A percentile compares a stretch with the other conserved stretches of the same genome.
phyloP scores from a whole-genome alignment of 108 stramenopile genomes.

The Nitzschia palea region DNA sequence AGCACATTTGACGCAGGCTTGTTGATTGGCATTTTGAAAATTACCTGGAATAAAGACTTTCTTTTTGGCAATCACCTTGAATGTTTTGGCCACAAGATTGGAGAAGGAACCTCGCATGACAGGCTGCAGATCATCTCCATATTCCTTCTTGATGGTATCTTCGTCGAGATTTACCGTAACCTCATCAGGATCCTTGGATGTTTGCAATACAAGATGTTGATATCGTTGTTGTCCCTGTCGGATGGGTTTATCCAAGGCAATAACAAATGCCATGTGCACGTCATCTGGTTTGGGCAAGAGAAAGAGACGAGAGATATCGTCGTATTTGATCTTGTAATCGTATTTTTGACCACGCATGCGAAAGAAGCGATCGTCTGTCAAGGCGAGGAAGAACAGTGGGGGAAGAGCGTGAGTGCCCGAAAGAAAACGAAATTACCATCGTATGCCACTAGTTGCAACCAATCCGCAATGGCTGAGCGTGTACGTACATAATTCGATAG shows the following conservation, averaged over 20 bases:
- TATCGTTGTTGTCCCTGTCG: slow-evolving; percentile 98
- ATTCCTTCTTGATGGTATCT: slow-evolving; percentile 91
- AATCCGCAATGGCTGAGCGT: no score
- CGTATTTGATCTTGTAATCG: slow-evolving; percentile 98
- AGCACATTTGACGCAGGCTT: slow-evolving; percentile 86
- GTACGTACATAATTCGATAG: slow-evolving; percentile 81
- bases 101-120: slow-evolving; percentile 91
- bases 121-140: slow-evolving; percentile 82
- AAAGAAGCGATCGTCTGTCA: slow-evolving; percentile 79
- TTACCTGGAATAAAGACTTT: slow-evolving; percentile 96
- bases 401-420: no score
- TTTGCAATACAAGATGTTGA: slow-evolving; percentile 95
- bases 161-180: slow-evolving; percentile 89
- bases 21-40: slow-evolving; percentile 86
- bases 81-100: slow-evolving; percentile 96
- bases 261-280: slow-evolving; percentile 94
- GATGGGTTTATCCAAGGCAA: slow-evolving; percentile 96
- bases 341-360: slow-evolving; percentile 93
- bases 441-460: no score
- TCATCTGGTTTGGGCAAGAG: slow-evolving; percentile 95
- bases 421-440: no score
- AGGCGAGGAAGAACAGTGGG: slow-evolving; percentile 11
- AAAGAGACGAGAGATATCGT: slow-evolving; percentile 93
- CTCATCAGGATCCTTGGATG: slow-evolving; percentile 80
- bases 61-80: slow-evolving; percentile 96